A percentile compares a stretch with the other conserved stretches of the same genome.
Conservation (phyloP, 1,139 yeast species). For the Debaryomyces robertsiae region DNA sequence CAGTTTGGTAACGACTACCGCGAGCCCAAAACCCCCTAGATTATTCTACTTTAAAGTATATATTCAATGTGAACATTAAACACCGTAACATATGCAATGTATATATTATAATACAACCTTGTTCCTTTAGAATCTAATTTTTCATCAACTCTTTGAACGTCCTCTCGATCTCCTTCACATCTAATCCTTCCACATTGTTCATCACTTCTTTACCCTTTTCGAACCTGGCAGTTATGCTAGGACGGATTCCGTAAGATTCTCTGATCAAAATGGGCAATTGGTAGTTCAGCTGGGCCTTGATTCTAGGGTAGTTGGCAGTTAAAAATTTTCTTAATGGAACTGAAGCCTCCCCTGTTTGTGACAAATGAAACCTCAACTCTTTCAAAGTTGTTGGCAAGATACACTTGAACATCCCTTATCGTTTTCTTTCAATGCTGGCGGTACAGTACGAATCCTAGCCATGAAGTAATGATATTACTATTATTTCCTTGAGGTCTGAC, state of each 20-base stretch:
- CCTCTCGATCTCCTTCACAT: constrained; percentile 40
- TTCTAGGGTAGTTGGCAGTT: constrained; percentile 57
- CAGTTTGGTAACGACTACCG: constrained; percentile 35
- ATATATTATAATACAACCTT: constrained; percentile 5
- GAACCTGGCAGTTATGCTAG: constrained; percentile 73
- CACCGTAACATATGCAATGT: constrained; percentile 8
- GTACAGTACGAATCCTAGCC: not conserved
- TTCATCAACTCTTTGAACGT: constrained; percentile 44
- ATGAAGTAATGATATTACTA: constrained; percentile 1
- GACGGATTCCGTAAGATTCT: constrained; percentile 73
- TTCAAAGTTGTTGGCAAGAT: constrained; percentile 65
- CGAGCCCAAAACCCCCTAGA: constrained; percentile 6
- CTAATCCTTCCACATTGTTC: constrained; percentile 48
- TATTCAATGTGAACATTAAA: constrained; percentile 6
- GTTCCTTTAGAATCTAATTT: constrained; percentile 13
- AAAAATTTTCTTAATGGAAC: constrained; percentile 65
- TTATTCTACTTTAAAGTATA: constrained; percentile 2
- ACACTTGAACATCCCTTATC: constrained; percentile 53
- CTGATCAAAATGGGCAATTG: constrained; percentile 70
- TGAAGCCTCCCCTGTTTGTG: constrained; percentile 74
- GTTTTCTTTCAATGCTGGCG: not conserved
- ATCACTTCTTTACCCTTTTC: constrained; percentile 49
- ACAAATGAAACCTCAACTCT: constrained; percentile 78
- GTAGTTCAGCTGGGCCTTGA: constrained; percentile 51
- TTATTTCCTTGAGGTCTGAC: constrained; percentile 17